phyloP scores from a whole-genome alignment of 495 filamentous ascomycete genomes.

The Podospora appendiculata region DNA sequence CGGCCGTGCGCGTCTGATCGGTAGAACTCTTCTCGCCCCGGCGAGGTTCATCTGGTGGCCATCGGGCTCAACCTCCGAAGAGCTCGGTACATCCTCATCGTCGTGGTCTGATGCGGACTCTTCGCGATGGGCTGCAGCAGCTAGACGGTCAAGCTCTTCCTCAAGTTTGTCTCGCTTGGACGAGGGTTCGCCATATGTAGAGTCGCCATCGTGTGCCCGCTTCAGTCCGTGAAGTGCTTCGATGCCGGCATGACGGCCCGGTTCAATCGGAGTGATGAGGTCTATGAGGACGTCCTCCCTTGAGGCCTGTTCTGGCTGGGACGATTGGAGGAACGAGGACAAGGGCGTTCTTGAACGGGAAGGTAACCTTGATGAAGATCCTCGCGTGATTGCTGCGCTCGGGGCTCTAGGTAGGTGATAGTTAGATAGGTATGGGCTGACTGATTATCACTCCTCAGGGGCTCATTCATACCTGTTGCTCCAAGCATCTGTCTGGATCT shows the following conservation, averaged over 20 bases:
- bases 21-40: not conserved
- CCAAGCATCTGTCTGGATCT: constrained; percentile 15
- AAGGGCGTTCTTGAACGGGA: constrained; percentile 6
- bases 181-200: constrained; percentile 7
- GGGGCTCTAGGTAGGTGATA: not conserved
- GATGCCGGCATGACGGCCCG: not conserved
- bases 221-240: constrained; percentile 11
- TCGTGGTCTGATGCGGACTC: not conserved
- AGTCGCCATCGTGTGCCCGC: constrained; percentile 13
- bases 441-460: not conserved
- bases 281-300: constrained; percentile 17
- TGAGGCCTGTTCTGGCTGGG: constrained; percentile 7
- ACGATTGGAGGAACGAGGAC: constrained; percentile 2
- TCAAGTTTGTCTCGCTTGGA: constrained; percentile 22
- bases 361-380: constrained; percentile 3
- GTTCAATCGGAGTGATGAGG: constrained; percentile 13
- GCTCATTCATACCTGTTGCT: constrained; percentile 15
- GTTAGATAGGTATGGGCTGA: not conserved
- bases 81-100: not conserved
- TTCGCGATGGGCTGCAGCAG: not conserved
- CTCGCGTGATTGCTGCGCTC: constrained; percentile 1
- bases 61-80: not conserved
- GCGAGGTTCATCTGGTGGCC: not conserved
- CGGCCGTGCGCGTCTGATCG: not conserved
- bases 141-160: constrained; percentile 18